Percentiles rank a stretch among this genome's conserved stretches.
These are phyloP conservation scores for Candida schatavii DNA, from an alignment of 805 yeast genomes.

Conservation along the genomic window DNA sequence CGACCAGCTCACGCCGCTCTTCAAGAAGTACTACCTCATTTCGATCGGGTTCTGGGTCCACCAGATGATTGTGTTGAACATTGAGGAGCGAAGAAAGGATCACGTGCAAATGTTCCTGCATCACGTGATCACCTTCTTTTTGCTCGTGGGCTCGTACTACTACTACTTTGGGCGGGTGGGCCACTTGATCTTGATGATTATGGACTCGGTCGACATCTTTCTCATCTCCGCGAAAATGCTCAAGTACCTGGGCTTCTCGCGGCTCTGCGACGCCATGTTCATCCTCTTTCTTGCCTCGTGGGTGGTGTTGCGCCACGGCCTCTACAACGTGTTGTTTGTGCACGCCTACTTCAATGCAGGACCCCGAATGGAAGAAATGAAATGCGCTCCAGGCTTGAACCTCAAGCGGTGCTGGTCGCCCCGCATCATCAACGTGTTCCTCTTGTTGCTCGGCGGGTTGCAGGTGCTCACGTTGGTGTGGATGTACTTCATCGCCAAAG, in stretches of 20 bases:
- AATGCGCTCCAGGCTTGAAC: constrained; percentile 35
- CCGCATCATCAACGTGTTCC: constrained; percentile 44
- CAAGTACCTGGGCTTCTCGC: constrained; percentile 63
- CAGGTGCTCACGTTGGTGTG: constrained; percentile 68
- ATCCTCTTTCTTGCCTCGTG: constrained; percentile 63
- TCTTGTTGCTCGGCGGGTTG: constrained; percentile 57
- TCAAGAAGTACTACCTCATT: constrained; percentile 69
- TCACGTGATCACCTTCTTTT: constrained; percentile 73
- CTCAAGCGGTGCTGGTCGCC: constrained; percentile 51
- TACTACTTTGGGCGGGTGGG: constrained; percentile 76
- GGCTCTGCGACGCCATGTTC: constrained; percentile 67
- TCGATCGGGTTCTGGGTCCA: constrained; percentile 80
- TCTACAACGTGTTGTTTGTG: constrained; percentile 63
- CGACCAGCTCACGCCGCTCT: constrained; percentile 44
- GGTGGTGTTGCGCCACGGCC: constrained; percentile 70
- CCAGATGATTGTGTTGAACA: constrained; percentile 70
- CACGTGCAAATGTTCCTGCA: constrained; percentile 84
- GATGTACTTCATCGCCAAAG: constrained; percentile 71
- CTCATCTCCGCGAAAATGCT: constrained; percentile 73
- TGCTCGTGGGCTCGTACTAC: constrained; percentile 69
- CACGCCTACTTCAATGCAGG: constrained; percentile 46
- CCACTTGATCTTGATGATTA: constrained; percentile 68
- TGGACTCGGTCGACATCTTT: constrained; percentile 81
- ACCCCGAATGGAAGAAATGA: constrained; percentile 42
- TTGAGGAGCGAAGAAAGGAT: constrained; percentile 81